Evolutionary conservation across 2,329 filamentous ascomycete genomes (phyloP).

Genomic region (Alternaria hordeiaustralica): DNA sequence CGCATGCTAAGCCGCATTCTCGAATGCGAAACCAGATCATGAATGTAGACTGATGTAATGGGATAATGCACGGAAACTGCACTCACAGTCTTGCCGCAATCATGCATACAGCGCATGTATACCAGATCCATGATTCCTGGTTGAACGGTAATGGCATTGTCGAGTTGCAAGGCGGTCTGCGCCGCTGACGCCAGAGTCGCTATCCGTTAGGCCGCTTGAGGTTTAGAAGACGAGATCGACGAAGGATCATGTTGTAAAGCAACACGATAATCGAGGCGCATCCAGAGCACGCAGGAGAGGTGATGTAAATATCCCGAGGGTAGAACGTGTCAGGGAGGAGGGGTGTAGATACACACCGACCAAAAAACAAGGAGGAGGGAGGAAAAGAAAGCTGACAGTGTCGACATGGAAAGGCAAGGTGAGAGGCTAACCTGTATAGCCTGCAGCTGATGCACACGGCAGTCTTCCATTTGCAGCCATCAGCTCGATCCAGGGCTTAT

Average conservation of each 20-base stretch:
- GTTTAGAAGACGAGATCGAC: slow-evolving; percentile 13
- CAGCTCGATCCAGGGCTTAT: slow-evolving; percentile 1
- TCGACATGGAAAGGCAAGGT: background rate
- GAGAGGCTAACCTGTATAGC: slow-evolving; percentile 11
- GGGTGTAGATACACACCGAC: background rate
- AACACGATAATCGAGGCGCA: background rate
- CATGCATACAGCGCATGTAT: slow-evolving; percentile 49
- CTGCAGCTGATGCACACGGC: slow-evolving; percentile 10
- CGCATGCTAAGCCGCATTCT: slow-evolving; percentile 2
- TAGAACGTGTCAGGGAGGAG: background rate
- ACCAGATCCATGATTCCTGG: slow-evolving; percentile 58
- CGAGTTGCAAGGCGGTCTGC: slow-evolving; percentile 5
- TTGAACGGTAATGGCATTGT: slow-evolving; percentile 38
- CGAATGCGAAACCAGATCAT: background rate
- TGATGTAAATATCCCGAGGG: background rate
- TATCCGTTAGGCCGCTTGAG: slow-evolving; percentile 25
- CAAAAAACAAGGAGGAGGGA: background rate
- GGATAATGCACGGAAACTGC: background rate
- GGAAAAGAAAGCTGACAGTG: slow-evolving; percentile 5
- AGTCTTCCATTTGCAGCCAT: slow-evolving; percentile 3
- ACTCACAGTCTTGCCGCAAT: slow-evolving; percentile 53
- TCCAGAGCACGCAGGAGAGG: slow-evolving; percentile 3
- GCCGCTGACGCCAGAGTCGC: background rate
- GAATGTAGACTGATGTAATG: background rate
- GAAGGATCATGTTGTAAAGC: slow-evolving; percentile 29